These are phyloP conservation scores for Penicillium egyptiacum DNA, from an alignment of 495 filamentous ascomycete genomes.

Conservation along the genomic window DNA sequence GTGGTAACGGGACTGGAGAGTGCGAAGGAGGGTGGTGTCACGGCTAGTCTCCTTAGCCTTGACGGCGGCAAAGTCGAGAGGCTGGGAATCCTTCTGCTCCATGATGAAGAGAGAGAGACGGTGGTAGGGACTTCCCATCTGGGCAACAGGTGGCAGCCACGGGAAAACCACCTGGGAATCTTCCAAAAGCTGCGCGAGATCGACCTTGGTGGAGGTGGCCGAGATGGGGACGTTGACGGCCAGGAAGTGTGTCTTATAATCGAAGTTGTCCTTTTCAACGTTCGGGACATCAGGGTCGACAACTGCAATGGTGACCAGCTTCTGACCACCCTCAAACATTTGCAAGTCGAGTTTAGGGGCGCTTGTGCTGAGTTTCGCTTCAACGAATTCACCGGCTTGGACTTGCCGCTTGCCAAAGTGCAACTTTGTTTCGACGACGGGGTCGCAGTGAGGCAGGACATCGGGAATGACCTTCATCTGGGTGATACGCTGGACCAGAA, in stretches of 20 bases:
- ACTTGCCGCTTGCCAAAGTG: slow-evolving; percentile 68
- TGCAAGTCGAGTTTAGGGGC: slow-evolving; percentile 78
- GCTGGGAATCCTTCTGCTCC: slow-evolving; percentile 64
- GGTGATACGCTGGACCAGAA: slow-evolving; percentile 81
- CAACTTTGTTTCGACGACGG: slow-evolving; percentile 72
- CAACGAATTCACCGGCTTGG: slow-evolving; percentile 74
- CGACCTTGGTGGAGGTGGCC: slow-evolving; percentile 52
- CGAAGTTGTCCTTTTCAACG: slow-evolving; percentile 71
- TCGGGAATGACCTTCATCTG: slow-evolving; percentile 93
- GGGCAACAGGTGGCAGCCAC: slow-evolving; percentile 82
- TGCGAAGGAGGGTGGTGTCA: slow-evolving; percentile 69
- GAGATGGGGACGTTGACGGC: slow-evolving; percentile 66
- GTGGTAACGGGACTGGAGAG: slow-evolving; percentile 64
- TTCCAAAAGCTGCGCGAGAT: slow-evolving; percentile 50
- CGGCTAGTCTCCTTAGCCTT: slow-evolving; percentile 52
- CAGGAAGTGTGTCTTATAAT: slow-evolving; percentile 80
- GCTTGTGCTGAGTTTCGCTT: slow-evolving; percentile 64
- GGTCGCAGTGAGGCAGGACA: slow-evolving; percentile 80
- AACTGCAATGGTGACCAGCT: slow-evolving; percentile 79
- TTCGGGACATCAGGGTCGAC: slow-evolving; percentile 91
- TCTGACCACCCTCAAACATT: slow-evolving; percentile 75
- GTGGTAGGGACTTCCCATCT: slow-evolving; percentile 91
- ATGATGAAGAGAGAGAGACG: slow-evolving; percentile 80
- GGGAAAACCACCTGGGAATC: slow-evolving; percentile 67
- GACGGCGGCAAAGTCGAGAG: slow-evolving; percentile 60